Percentiles rank a stretch among this genome's conserved stretches.
Conservation (phyloP, 768 basidiomycete species). For the Mycena galopus region DNA sequence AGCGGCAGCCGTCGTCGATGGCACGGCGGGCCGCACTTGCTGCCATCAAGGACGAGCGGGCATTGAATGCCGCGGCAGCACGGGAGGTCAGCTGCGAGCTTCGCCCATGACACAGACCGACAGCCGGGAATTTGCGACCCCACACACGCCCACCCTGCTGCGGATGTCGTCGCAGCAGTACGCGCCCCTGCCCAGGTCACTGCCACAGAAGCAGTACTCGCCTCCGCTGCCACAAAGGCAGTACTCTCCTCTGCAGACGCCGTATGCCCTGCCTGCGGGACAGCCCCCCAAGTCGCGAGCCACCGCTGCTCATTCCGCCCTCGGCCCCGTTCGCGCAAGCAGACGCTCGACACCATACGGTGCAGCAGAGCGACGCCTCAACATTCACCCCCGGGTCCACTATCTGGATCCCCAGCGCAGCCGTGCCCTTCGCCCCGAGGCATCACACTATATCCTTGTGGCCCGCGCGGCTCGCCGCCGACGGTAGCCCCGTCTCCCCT, state of each 20-base stretch:
- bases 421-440: conserved; percentile 12
- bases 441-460: conserved; percentile 34
- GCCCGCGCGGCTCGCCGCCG: conserved; percentile 5
- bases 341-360: conserved; percentile 2
- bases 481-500: conserved; percentile 34
- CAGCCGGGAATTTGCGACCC: conserved; percentile 22
- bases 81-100: conserved; percentile 76
- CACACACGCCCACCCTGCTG: conserved; percentile 20
- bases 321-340: conserved; percentile 25
- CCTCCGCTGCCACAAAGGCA: conserved; percentile 15
- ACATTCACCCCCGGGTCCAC: too few relatives aligned
- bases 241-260: conserved; percentile 15
- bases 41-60: conserved; percentile 63
- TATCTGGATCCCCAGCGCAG: not conserved
- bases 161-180: too few relatives aligned
- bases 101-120: too few relatives aligned
- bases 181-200: too few relatives aligned
- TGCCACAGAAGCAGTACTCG: not conserved
- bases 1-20: conserved; percentile 15
- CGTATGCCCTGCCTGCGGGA: conserved; percentile 5
- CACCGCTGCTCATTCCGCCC: conserved; percentile 32
- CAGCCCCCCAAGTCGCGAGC: conserved; percentile 24
- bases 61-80: conserved; percentile 75
- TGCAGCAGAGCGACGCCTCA: conserved; percentile 10
- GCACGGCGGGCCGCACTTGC: conserved; percentile 5